phyloP scores from a whole-genome alignment of 805 yeast genomes.

The Debaryomyces prosopidis region DNA sequence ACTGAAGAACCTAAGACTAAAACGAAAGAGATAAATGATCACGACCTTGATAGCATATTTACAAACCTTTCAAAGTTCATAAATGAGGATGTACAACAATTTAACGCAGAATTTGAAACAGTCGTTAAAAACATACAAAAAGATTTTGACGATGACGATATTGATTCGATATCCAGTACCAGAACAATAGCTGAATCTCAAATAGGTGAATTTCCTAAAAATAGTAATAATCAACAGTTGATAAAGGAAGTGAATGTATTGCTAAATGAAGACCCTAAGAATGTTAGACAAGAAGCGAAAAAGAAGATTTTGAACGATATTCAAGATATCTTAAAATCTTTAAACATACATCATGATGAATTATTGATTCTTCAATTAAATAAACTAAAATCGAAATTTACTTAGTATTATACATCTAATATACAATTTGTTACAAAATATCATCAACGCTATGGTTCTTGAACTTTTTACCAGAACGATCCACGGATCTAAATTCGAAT shows the following conservation, averaged over 20 bases:
- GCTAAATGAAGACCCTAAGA: slow-evolving; percentile 1
- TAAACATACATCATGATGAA: slow-evolving; percentile 18
- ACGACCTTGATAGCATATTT: slow-evolving; percentile 10
- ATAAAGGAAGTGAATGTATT: slow-evolving; percentile 13
- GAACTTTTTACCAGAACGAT: slow-evolving; percentile 82
- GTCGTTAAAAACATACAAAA: slow-evolving; percentile 14
- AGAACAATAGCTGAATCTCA: slow-evolving; percentile 11
- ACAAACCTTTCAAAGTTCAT: slow-evolving; percentile 25
- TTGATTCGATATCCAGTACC: slow-evolving; percentile 17
- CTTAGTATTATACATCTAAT: slow-evolving; percentile 4
- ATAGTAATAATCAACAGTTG: slow-evolving; percentile 9
- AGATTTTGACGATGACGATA: slow-evolving; percentile 9
- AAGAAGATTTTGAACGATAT: slow-evolving; percentile 8
- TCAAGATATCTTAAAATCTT: slow-evolving; percentile 10
- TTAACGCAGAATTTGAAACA: slow-evolving; percentile 20
- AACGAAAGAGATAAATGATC: slow-evolving; percentile 10
- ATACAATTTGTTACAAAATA: slow-evolving; percentile 19
- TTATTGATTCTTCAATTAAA: slow-evolving; percentile 23
- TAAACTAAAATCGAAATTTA: slow-evolving; percentile 12
- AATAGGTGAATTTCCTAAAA: slow-evolving; percentile 6
- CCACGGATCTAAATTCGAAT: slow-evolving; percentile 71
- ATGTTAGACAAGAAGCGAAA: neutral
- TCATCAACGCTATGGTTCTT: slow-evolving; percentile 76
- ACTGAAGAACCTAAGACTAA: slow-evolving; percentile 3
- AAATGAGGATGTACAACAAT: slow-evolving; percentile 15